Evolutionary conservation across 768 basidiomycete genomes (phyloP), one percentile per base, ranked within the genome.

Genomic region (Rhodotorula diobovata): DNA sequence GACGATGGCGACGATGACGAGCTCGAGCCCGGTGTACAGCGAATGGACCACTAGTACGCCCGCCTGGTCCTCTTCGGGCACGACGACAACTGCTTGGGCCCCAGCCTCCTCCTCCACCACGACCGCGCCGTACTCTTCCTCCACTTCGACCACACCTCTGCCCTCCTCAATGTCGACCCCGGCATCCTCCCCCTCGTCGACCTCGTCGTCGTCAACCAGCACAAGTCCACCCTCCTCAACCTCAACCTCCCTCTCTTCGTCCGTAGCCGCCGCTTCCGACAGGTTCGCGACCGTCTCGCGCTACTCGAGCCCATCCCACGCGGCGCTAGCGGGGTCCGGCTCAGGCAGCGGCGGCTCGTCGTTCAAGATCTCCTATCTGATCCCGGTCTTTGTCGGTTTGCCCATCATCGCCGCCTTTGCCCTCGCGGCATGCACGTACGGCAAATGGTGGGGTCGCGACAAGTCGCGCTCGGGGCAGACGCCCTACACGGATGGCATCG

Each of bases 311-410:
- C 30, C 51, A 25, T 53, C 62, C 25, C 39, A 53, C 25, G 16
- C n/a, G 28, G 39, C 34, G 15, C n/a, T n/a, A 35, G 39, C 65
- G 30, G 35, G 58, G 3, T 37, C 57, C 28, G 28, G 51, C 32
- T 39, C 50, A 5, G 12, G 60, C 32, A 25, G n/a, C 39, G 11
- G 16, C 32, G 14, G 9, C 16, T 58, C 65, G 15, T 0, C 46
- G 32, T 67, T 67, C 73, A 74, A 70, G 48, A 45, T 70, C 41
- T 46, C 58, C n/a, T 74, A 67, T 59, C 73, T 74, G 55, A 63
- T 70, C 46, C 73, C 73, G 39, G 69, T 68, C 32, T 65, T 74
- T 63, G 60, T 74, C 46, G 48, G 58, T 57, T 34, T 70, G 23
- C 73, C 73, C 12, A 62, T 70, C 55, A n/a, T 68, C 23, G 8